Base-by-base conservation (phyloP, 148 eudicot genomes). In the Simmondsia chinensis region DNA sequence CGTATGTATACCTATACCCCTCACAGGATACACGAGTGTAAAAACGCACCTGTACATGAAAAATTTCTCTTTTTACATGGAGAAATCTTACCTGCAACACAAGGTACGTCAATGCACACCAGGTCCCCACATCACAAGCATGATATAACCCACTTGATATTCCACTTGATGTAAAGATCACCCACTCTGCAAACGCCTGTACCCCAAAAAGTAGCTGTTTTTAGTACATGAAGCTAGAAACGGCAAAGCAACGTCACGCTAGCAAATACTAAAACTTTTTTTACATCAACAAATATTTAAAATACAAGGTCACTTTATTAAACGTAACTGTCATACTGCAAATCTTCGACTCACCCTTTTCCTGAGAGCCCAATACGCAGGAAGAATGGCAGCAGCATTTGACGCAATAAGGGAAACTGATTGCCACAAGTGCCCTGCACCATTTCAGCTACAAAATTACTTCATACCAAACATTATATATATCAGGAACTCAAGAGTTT, bases 141-240 rank as follows among this genome's bases (percentile, higher is more conserved):
- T 91, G 99, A 66, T 91, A 91, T 26, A 91, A 51, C 35, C 66
- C 99, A 59, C 99, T 91, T 11, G 94, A 82, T 39, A 82, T 63
- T 20, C 99, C 95, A 57, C 99, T 91, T 9, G 72, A 63, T 15
- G 87, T 79, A 65, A 50, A 91, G 20, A 91, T 75, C 24, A 91
- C 81, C 95, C 83, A 79, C 63, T 91, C 95, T 11, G 99, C 86
- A 71, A 65, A 82, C 34, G 95, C 95, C 99, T 91, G 56, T 51
- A 65, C 16, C n/a, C n/a, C 48, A 48, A 52, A 33, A 27, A 32
- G 39, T 13, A 39, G 4, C 47, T 26, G 11, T 33, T 37, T 9
- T 20, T 8, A 4, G 20, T n/a, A n/a, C n/a, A n/a, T n/a, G n/a
- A n/a, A n/a, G n/a, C n/a, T n/a, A n/a, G n/a, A n/a, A n/a, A n/a